Evolutionary conservation across 139 green algal genomes (phyloP).

Genomic region (Asterochloris erici): DNA sequence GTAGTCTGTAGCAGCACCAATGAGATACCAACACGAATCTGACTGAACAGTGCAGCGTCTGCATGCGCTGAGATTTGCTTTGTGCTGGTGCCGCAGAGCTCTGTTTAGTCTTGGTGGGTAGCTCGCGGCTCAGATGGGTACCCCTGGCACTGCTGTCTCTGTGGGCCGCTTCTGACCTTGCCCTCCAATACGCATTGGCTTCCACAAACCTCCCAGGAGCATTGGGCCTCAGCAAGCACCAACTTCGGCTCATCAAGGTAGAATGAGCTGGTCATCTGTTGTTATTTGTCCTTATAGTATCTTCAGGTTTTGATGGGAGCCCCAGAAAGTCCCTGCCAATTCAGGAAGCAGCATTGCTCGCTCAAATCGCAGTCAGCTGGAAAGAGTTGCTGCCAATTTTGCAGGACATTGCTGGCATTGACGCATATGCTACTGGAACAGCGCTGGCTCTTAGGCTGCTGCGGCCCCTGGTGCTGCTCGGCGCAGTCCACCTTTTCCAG

Average conservation of each 20-base stretch:
- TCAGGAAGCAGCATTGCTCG: too few relatives aligned
- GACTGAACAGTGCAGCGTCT: not conserved
- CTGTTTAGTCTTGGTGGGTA: not conserved
- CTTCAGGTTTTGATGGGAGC: too few relatives aligned
- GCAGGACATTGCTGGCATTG: constrained; percentile 27
- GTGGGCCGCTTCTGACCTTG: constrained; percentile 26
- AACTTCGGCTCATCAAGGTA: too few relatives aligned
- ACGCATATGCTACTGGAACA: not conserved
- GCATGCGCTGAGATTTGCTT: not conserved
- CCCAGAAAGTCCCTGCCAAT: too few relatives aligned
- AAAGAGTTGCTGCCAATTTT: not conserved
- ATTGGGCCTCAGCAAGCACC: too few relatives aligned
- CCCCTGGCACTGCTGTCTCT: constrained; percentile 20
- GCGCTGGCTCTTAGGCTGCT: constrained; percentile 27
- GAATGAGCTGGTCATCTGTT: too few relatives aligned
- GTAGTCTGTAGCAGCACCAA: not conserved
- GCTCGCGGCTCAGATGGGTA: constrained; percentile 20
- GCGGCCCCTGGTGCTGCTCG: constrained; percentile 28
- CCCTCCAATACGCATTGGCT: constrained; percentile 21
- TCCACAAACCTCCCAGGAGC: not conserved
- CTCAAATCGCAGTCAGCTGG: too few relatives aligned
- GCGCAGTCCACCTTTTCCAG: constrained; percentile 24
- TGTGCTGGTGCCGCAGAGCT: not conserved
- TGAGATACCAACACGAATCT: too few relatives aligned
- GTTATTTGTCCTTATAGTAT: too few relatives aligned